These are phyloP conservation scores for Diaporthe vaccinii DNA, from an alignment of 2,329 filamentous ascomycete species.

Conservation along the genomic window DNA sequence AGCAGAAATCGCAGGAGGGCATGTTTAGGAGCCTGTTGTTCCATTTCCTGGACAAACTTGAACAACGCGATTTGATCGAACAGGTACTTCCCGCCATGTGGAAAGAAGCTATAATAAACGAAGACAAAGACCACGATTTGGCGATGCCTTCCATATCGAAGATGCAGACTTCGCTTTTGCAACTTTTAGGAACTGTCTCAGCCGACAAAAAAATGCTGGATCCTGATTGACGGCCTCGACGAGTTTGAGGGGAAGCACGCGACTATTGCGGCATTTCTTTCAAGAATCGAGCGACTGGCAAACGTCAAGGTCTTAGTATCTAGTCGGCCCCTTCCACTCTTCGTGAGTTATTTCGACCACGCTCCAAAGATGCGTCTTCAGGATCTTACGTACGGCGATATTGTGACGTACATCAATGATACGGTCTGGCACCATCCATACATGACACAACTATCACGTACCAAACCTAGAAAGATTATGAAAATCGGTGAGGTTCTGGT, in stretches of 20 bases:
- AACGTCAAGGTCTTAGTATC: background rate
- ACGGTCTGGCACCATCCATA: background rate
- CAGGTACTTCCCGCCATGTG: background rate
- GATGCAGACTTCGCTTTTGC: background rate
- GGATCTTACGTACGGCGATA: background rate
- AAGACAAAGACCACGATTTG: background rate
- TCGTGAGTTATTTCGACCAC: background rate
- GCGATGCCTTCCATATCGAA: background rate
- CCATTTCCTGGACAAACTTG: background rate
- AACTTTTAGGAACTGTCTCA: background rate
- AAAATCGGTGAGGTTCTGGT: background rate
- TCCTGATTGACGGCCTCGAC: background rate
- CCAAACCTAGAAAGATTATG: background rate
- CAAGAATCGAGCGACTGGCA: background rate
- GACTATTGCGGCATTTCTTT: background rate
- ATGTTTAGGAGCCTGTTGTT: background rate
- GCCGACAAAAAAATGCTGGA: background rate
- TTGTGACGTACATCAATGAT: background rate
- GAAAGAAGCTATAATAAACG: background rate
- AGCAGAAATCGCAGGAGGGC: slow-evolving; percentile 7
- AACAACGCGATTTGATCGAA: background rate
- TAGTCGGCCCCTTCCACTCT: background rate
- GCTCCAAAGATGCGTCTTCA: background rate
- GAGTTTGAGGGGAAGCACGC: slow-evolving; percentile 6
- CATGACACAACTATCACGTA: background rate